Base-by-base conservation (phyloP, 1,284 basidiomycete species). In the Apiotrichum gracile region DNA sequence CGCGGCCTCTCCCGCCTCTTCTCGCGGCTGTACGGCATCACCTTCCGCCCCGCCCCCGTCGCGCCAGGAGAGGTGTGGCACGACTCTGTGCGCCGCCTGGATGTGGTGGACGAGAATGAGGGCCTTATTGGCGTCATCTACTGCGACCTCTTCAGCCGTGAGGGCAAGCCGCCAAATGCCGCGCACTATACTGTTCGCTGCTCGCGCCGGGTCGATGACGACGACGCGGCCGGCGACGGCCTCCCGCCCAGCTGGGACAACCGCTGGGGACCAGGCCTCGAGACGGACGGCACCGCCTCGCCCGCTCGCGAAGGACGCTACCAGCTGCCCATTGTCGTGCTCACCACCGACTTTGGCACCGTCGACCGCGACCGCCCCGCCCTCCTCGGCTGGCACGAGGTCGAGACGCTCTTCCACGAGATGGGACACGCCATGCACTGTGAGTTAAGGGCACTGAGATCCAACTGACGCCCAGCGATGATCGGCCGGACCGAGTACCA, bases 351-450 rank as follows among this genome's bases (percentile, higher is more conserved):
- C 67, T 97, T 97, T 67, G 77, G 83, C 16, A 79, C 80, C 0
- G 61, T 81, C 14, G 77, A 80, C n/a, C 75, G 78, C 31, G 85
- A 84, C 2, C 50, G 60, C 48, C 81, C 89, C 2, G 85, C 88
- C 0, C 77, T 87, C 38, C 75, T 98, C 25, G 85, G 86, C 54
- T 98, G 94, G 93, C 86, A 89, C 65, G 92, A 98, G 66, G 88
- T 97, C 10, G 81, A 89, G 70, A 98, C 94, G 2, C 78, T 98
- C 21, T 97, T 96, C 76, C 94, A 98, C 67, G 94, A 98, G 76
- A 97, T 98, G 93, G 94, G 94, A 0, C 94, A 98, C 73, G 94
- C 96, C 2, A 91, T 98, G 82, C 94, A 98, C 70, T 98, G 93
- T 93, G 67, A 81, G 91, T 80, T 24, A 8, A 19, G 16, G 16